phyloP scores from a whole-genome alignment of 169 alveolate species.

The Plasmodium falciparum region DNA sequence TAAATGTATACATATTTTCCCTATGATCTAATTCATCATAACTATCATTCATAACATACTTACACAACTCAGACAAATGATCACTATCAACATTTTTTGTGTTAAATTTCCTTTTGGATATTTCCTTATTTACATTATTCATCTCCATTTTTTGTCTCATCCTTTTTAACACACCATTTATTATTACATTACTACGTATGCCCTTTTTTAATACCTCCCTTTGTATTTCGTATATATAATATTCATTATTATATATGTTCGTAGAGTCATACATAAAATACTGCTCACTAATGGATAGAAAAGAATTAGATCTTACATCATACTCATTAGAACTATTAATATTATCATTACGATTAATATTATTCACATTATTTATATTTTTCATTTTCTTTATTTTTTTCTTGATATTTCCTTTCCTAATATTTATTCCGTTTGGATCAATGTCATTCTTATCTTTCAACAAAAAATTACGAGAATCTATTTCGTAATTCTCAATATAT shows the following conservation, averaged over 20 bases:
- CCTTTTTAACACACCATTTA: slow-evolving; percentile 10
- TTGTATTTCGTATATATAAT: slow-evolving; percentile 41
- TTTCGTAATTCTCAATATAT: slow-evolving; percentile 32
- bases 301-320: background rate
- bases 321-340: background rate
- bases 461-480: background rate
- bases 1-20: too few relatives aligned
- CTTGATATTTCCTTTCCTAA: too few relatives aligned
- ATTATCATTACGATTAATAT: background rate
- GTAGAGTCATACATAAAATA: slow-evolving; percentile 39
- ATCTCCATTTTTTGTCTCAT: background rate
- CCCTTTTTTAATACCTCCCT: slow-evolving; percentile 39
- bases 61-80: background rate
- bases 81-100: background rate
- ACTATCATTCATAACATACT: background rate
- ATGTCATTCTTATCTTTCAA: background rate
- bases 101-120: background rate
- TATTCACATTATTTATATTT: background rate
- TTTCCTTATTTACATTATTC: background rate
- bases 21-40: background rate
- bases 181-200: slow-evolving; percentile 4
- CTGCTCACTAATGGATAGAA: slow-evolving; percentile 29
- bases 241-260: slow-evolving; percentile 20
- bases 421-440: too few relatives aligned
- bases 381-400: too few relatives aligned